phyloP scores from a whole-genome alignment of 1,284 basidiomycete species.

The Phenoliferia sp. region DNA sequence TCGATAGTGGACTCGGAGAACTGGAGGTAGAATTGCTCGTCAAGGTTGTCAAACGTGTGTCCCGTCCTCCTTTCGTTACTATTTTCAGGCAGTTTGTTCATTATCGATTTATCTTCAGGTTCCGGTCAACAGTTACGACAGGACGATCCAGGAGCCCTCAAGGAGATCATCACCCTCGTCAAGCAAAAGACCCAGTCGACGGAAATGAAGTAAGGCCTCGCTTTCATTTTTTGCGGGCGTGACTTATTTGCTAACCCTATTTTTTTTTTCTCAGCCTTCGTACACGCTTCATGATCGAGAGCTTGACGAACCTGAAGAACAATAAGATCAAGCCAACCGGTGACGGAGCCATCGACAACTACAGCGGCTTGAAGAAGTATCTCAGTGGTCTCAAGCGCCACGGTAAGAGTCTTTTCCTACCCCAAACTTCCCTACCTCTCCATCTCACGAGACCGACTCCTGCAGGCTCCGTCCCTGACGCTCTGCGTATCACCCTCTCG shows the following conservation, averaged over 20 bases:
- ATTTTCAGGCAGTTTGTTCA: too few species aligned
- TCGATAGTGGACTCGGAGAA: constrained; percentile 63
- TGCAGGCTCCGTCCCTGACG: constrained; percentile 55
- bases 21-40: constrained; percentile 80
- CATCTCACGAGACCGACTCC: not conserved
- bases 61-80: not conserved
- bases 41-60: constrained; percentile 74
- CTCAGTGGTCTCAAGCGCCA: constrained; percentile 66
- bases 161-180: constrained; percentile 56
- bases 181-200: constrained; percentile 63
- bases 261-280: constrained; percentile 56
- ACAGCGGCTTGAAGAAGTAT: constrained; percentile 76
- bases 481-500: constrained; percentile 72
- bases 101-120: constrained; percentile 48
- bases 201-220: constrained; percentile 55
- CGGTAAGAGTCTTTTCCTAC: constrained; percentile 3
- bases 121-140: constrained; percentile 81
- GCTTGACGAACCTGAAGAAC: constrained; percentile 80
- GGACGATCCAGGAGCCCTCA: constrained; percentile 51
- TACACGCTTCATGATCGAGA: constrained; percentile 88
- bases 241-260: too few species aligned
- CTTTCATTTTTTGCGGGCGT: not conserved
- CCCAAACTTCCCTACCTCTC: not conserved
- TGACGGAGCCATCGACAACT: constrained; percentile 63
- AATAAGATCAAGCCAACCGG: constrained; percentile 66